phyloP scores from a whole-genome alignment of 257 asterid species.

The Przewalskia tangutica region DNA sequence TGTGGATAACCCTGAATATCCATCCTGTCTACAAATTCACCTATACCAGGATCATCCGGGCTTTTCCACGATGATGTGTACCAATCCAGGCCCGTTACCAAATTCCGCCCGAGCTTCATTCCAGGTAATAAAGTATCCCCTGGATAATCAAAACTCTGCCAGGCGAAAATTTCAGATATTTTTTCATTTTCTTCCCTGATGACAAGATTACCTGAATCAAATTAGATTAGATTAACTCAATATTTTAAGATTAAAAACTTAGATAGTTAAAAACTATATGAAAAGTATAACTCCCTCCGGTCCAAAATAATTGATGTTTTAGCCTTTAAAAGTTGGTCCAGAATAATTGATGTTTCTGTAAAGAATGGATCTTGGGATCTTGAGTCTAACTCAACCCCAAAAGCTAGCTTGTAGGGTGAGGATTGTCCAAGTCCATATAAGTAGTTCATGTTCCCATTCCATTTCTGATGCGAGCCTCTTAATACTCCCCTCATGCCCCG shows the following conservation, averaged over 20 bases:
- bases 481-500: no score
- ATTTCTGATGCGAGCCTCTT: no score
- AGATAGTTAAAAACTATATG: not conserved
- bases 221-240: not conserved
- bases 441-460: no score
- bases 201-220: conserved; percentile 19
- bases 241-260: not conserved
- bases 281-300: not conserved
- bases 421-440: no score
- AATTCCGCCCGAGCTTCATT: conserved; percentile 7
- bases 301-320: no score
- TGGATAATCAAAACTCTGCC: conserved; percentile 18
- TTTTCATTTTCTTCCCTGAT: conserved; percentile 5
- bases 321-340: no score
- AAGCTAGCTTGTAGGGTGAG: no score
- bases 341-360: no score
- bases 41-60: conserved; percentile 30
- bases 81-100: not conserved
- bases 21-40: conserved; percentile 16
- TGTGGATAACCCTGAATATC: conserved; percentile 28
- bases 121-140: conserved; percentile 13
- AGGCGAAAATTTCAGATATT: not conserved
- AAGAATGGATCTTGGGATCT: no score
- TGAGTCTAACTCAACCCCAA: no score
- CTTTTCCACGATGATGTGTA: conserved; percentile 14